Evolutionary conservation across 495 filamentous ascomycete genomes (phyloP).

Genomic region (Penicillium canescens): DNA sequence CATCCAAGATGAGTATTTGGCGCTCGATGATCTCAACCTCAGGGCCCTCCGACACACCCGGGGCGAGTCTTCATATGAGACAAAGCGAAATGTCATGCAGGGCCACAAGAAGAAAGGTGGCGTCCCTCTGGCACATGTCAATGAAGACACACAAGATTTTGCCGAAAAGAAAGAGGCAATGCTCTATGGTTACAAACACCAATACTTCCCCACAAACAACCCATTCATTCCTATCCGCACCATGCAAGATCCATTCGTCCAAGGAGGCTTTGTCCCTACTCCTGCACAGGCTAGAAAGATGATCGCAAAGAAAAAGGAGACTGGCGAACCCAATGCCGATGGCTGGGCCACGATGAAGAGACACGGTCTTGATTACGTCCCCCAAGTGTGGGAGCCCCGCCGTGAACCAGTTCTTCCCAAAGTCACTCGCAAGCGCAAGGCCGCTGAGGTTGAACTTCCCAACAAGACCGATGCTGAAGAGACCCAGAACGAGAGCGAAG

Average conservation of each 20-base stretch:
- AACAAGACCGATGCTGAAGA: constrained; percentile 33
- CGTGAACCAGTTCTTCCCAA: constrained; percentile 54
- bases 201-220: constrained; percentile 11
- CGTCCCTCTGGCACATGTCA: constrained; percentile 18
- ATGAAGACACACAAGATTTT: constrained; percentile 23
- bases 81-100: constrained; percentile 16
- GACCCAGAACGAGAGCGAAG: constrained; percentile 23
- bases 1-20: constrained; percentile 66
- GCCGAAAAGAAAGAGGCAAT: constrained; percentile 45
- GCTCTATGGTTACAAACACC: constrained; percentile 45
- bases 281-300: constrained; percentile 42
- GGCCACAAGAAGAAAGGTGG: constrained; percentile 21
- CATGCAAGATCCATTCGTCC: constrained; percentile 41
- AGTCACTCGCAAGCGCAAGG: constrained; percentile 46
- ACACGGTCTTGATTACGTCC: constrained; percentile 35
- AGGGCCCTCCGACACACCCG: constrained; percentile 41
- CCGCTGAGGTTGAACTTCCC: constrained; percentile 38
- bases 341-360: constrained; percentile 35
- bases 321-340: constrained; percentile 41
- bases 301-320: constrained; percentile 30
- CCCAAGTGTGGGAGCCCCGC: constrained; percentile 49
- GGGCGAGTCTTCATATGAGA: constrained; percentile 5
- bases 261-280: constrained; percentile 48
- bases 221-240: constrained; percentile 14
- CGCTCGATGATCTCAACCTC: constrained; percentile 58